phyloP scores from a whole-genome alignment of 2,329 filamentous ascomycete genomes.

The Didymella segeticola region DNA sequence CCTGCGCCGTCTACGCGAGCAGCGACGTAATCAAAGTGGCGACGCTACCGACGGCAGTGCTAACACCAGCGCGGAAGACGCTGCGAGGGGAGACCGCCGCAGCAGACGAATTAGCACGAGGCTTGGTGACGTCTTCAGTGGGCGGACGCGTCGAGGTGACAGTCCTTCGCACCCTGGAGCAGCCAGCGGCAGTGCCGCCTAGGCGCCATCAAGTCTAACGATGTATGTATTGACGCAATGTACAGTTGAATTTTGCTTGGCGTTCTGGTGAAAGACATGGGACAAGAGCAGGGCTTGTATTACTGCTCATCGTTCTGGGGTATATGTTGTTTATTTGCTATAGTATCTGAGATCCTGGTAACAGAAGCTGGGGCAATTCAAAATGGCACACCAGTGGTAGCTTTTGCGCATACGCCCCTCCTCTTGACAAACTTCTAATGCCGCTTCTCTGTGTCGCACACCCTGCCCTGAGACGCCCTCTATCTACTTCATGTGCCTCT shows the following conservation, averaged over 20 bases:
- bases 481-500: no score
- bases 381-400: no score
- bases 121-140: constrained; percentile 35
- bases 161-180: constrained; percentile 3
- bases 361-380: no score
- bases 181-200: background rate
- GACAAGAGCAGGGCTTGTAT: background rate
- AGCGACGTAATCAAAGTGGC: constrained; percentile 31
- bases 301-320: background rate
- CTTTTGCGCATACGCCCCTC: no score
- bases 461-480: no score
- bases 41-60: constrained; percentile 20
- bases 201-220: background rate
- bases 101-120: constrained; percentile 37
- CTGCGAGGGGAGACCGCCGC: constrained; percentile 20
- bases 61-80: constrained; percentile 31
- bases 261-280: background rate
- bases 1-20: constrained; percentile 47
- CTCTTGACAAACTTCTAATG: no score
- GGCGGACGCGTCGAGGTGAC: background rate
- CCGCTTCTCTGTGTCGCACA: no score
- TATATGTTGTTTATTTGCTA: background rate
- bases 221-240: constrained; percentile 9
- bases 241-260: constrained; percentile 6
- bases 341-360: no score